Percentiles rank a stretch among this genome's conserved stretches.
Evolutionary conservation across 2,329 filamentous ascomycete genomes (phyloP).

Genomic region (Cadophora sp.): DNA sequence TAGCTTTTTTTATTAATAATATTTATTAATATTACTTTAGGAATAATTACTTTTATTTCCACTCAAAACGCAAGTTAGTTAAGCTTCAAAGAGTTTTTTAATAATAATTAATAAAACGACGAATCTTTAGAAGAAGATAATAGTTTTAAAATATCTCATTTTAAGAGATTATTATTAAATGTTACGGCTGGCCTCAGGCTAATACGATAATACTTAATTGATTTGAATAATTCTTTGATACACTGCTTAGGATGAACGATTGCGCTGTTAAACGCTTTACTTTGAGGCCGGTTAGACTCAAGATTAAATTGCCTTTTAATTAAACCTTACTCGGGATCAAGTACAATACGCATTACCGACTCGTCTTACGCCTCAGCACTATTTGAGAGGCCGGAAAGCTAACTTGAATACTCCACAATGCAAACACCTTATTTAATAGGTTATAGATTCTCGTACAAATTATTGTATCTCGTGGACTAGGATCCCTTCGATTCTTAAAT

Average conservation of each 20-base stretch:
- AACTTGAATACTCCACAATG: no score
- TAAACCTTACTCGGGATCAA: constrained; percentile 1
- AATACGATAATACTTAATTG: no score
- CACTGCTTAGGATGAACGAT: no score
- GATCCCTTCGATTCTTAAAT: no score
- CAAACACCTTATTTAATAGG: no score
- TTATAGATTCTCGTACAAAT: no score
- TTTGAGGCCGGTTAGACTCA: not conserved
- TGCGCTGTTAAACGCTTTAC: not conserved
- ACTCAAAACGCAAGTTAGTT: not conserved
- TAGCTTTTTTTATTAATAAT: not conserved
- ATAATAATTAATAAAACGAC: not conserved
- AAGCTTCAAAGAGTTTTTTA: not conserved
- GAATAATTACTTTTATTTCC: not conserved
- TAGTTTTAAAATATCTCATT: not conserved
- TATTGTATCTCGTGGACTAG: no score
- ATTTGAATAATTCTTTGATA: not conserved
- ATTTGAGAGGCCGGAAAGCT: no score
- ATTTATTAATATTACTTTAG: not conserved
- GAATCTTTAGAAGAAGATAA: not conserved
- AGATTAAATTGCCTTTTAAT: not conserved
- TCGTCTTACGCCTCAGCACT: no score
- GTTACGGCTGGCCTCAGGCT: no score
- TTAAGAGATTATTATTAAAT: not conserved
- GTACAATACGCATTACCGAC: not conserved